These are phyloP conservation scores for Ramularia collo-cygni DNA, from an alignment of 2,329 filamentous ascomycete species.

Conservation along the genomic window DNA sequence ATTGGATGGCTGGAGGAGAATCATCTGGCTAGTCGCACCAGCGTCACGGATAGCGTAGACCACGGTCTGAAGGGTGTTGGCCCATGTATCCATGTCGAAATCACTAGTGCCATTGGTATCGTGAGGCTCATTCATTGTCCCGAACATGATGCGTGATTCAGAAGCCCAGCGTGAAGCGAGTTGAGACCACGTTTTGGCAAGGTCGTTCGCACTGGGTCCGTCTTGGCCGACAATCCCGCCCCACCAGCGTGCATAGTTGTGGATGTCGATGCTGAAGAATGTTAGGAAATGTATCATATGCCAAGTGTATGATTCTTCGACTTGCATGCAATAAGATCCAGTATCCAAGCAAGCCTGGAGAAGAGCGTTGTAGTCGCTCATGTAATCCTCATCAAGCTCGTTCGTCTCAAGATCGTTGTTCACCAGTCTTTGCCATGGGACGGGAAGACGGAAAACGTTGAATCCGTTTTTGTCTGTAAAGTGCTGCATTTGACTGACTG, in stretches of 20 bases:
- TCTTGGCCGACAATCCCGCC: slow-evolving; percentile 59
- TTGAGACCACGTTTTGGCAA: slow-evolving; percentile 52
- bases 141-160: slow-evolving; percentile 52
- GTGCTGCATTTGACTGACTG: slow-evolving; percentile 47
- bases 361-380: slow-evolving; percentile 25
- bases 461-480: slow-evolving; percentile 48
- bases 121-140: slow-evolving; percentile 60
- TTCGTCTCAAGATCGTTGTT: slow-evolving; percentile 23
- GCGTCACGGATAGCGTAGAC: slow-evolving; percentile 60
- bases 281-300: slow-evolving; percentile 5
- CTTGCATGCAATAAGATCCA: slow-evolving; percentile 8
- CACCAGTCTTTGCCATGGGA: slow-evolving; percentile 29
- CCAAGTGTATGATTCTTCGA: too few species aligned
- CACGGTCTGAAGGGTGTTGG: slow-evolving; percentile 52
- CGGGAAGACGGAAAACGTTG: slow-evolving; percentile 53
- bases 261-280: slow-evolving; percentile 27
- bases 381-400: slow-evolving; percentile 18
- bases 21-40: slow-evolving; percentile 51
- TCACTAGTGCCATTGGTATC: slow-evolving; percentile 24
- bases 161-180: slow-evolving; percentile 51
- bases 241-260: slow-evolving; percentile 40
- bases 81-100: slow-evolving; percentile 50
- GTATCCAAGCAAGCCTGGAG: slow-evolving; percentile 33
- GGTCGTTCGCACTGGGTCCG: slow-evolving; percentile 53
- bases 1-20: slow-evolving; percentile 57